phyloP scores from a whole-genome alignment of 306 rosid genomes.

The Mimosa bimucronata region DNA sequence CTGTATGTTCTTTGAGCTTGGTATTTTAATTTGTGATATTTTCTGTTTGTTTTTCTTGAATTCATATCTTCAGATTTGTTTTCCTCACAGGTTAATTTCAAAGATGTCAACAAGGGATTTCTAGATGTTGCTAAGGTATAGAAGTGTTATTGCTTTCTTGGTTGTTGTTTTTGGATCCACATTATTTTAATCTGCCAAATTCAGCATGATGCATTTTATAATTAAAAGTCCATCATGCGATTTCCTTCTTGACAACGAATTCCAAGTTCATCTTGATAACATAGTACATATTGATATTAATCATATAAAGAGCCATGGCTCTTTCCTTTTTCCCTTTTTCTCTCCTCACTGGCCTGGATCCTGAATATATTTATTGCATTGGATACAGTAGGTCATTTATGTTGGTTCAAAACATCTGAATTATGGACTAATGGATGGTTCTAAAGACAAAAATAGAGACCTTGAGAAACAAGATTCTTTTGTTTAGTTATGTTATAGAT shows the following conservation, averaged over 20 bases:
- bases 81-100: constrained; percentile 82
- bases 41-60: constrained; percentile 14
- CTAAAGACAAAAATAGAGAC: no score
- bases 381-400: no score
- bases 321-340: no score
- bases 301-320: not conserved
- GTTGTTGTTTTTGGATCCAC: not conserved
- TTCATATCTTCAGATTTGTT: constrained; percentile 23
- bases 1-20: not conserved
- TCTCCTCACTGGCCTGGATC: no score
- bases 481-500: no score
- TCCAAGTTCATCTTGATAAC: constrained; percentile 20
- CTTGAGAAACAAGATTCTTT: no score
- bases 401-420: no score
- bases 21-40: constrained; percentile 7
- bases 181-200: not conserved
- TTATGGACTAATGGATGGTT: no score
- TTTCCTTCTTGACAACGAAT: not conserved
- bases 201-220: constrained; percentile 11
- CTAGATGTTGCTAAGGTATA: constrained; percentile 96
- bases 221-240: not conserved
- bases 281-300: no score
- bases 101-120: constrained; percentile 96
- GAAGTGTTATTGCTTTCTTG: not conserved
- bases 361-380: no score